Evolutionary conservation across 1,139 yeast genomes (phyloP).

Genomic region (Diutina scorzettiae): DNA sequence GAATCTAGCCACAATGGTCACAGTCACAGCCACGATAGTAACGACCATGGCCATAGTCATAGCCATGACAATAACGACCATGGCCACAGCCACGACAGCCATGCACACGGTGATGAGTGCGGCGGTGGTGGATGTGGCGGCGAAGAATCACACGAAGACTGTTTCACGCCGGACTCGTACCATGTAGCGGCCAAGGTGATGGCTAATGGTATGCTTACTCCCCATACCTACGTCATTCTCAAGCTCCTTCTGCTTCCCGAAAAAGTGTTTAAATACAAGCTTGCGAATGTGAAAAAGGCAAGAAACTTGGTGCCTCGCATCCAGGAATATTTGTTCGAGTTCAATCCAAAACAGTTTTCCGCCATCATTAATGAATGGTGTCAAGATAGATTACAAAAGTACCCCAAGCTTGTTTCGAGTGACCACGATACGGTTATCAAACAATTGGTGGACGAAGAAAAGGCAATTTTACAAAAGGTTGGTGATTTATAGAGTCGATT

Average conservation of each 20-base stretch:
- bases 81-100: not conserved
- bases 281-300: not conserved
- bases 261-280: not conserved
- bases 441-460: not conserved
- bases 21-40: not conserved
- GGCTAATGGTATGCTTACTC: not conserved
- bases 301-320: not conserved
- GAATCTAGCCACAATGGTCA: not conserved
- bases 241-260: not conserved
- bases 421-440: not conserved
- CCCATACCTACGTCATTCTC: constrained; percentile 2
- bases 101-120: not conserved
- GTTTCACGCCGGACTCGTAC: not conserved
- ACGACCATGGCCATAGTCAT: not conserved
- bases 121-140: not conserved
- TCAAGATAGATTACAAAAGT: not conserved
- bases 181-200: not conserved
- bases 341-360: not conserved
- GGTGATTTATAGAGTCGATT: not conserved
- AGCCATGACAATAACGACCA: not conserved
- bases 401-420: not conserved
- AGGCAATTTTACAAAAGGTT: not conserved
- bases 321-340: not conserved
- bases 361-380: not conserved
- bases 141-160: constrained; percentile 2